phyloP scores from a whole-genome alignment of 371 early-diverging fungal genomes.

The Chytridium lagenaria region DNA sequence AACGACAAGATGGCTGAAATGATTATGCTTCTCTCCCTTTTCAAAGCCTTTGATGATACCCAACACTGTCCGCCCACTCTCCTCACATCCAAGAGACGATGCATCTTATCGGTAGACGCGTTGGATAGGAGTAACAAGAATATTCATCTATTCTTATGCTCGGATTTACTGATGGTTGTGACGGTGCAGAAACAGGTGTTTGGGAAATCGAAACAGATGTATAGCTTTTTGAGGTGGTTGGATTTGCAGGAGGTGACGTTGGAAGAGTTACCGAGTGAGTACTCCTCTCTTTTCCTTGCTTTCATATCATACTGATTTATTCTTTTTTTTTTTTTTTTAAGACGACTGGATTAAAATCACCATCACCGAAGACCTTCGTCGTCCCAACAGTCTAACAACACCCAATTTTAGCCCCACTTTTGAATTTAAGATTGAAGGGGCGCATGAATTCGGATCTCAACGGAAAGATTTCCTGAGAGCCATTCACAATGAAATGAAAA shows the following conservation, averaged over 20 bases:
- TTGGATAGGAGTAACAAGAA: slow-evolving; percentile 25
- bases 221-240: slow-evolving; percentile 50
- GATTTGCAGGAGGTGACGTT: slow-evolving; percentile 47
- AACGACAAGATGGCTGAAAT: slow-evolving; percentile 57
- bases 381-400: slow-evolving; percentile 25
- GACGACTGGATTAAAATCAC: slow-evolving; percentile 18
- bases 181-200: slow-evolving; percentile 19
- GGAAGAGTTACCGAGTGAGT: slow-evolving; percentile 39
- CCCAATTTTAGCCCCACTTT: slow-evolving; percentile 2
- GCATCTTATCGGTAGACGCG: slow-evolving; percentile 41
- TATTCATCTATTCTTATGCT: slow-evolving; percentile 50
- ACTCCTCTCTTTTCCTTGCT: neutral
- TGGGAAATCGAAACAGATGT: slow-evolving; percentile 29
- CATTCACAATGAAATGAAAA: slow-evolving; percentile 7
- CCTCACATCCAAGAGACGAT: slow-evolving; percentile 40
- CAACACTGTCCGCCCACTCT: slow-evolving; percentile 55
- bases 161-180: slow-evolving; percentile 49
- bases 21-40: slow-evolving; percentile 29
- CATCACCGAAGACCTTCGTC: neutral
- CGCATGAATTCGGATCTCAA: slow-evolving; percentile 5
- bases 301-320: neutral
- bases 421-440: slow-evolving; percentile 32
- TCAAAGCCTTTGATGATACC: slow-evolving; percentile 52
- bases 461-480: slow-evolving; percentile 15
- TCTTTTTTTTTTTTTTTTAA: neutral